Base-by-base conservation (phyloP, 1,139 yeast species). In the Debaryomyces coudertii region DNA sequence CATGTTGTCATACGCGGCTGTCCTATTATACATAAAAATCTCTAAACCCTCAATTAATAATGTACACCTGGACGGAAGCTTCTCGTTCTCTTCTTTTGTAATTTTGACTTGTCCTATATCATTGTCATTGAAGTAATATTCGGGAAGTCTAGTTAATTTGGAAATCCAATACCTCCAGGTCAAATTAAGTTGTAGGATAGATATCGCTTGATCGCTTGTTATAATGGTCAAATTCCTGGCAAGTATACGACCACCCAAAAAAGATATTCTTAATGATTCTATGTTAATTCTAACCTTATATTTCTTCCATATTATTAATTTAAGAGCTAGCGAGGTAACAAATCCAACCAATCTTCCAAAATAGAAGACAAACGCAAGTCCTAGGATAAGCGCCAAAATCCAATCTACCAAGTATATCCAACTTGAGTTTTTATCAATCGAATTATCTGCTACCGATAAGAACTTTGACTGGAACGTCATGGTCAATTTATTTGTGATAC, bases 81-180 rank as follows among this genome's bases (percentile, higher is more conserved):
- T 66, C 20, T 68, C 69, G 55, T 82, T 82, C 33, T 58, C 64
- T 16, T 55, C 55, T 43, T 55, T 60, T 24, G 44, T 20, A 42
- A 43, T 36, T 43, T 27, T 41, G 43, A 34, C 43, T 39, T 48
- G n/a, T 34, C 65, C 68, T 24, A 60, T 56, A 43, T 63, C 65
- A 12, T 59, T 51, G 3, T 59, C 57, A 31, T 61, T 54, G 12
- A 62, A 55, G 36, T 56, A 59, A 46, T 68, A 71, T 29, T 73
- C 78, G 1, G 84, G 73, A 31, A 71, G 57, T 54, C 87, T 71
- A 3, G 83, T 77, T 15, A 71, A 62, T 4, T 71, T 69, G 45
- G 88, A 58, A 15, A 74, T 69, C 98, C 98, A 93, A 62, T 90
- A 93, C 49, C 95, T 65, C 98, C 98, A 93, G 0, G 96, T 88